Base-by-base conservation (phyloP, 2,329 filamentous ascomycete genomes). In the Fusarium sulawesiense region DNA sequence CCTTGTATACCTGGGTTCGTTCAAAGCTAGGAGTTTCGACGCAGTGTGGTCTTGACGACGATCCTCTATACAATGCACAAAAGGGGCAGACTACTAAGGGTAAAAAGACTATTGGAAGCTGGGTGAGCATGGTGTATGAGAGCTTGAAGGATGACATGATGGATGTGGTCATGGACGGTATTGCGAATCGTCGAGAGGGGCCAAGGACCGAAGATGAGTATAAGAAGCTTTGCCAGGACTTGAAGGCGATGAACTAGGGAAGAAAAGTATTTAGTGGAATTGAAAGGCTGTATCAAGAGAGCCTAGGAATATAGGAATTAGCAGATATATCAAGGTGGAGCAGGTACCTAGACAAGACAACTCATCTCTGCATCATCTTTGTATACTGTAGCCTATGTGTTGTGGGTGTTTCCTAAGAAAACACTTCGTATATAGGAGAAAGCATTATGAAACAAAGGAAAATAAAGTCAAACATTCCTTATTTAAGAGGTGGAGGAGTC, bases 71-170 rank as follows among this genome's bases (percentile, higher is more conserved):
- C 18, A 73, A 70, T 21, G 61, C 59, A 1, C 68, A 73, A 13
- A 72, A 73, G 46, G 71, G 71, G 21, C 21, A 23, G 21, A 23
- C 21, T 23, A 70, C 68, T 1, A 68, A 76, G 29, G 56, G 47
- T 12, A 78, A 77, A 68, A 78, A 76, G 68, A 80, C 78, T 7
- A 78, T 79, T 25, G 78, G 78, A 13, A 75, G 66, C 47, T 76
- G 76, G 71, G 76, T 79, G 12, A 76, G 68, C 45, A 73, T 70
- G 29, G 70, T 79, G 3, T 79, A 79, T 50, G 78, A 80, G 72
- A 77, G 75, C 25, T 23, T 78, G 25, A 71, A 56, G 56, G 60
- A 50, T 4, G 64, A 71, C 13, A 46, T 78, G 65, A 76, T 78
- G 72, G 75, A 77, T 27, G 65, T 71, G 65, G 69, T 77, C 9